Percentiles rank a stretch among this genome's conserved stretches.
Evolutionary conservation across 805 yeast species (phyloP).

Genomic region (Wickerhamomyces silvicola): DNA sequence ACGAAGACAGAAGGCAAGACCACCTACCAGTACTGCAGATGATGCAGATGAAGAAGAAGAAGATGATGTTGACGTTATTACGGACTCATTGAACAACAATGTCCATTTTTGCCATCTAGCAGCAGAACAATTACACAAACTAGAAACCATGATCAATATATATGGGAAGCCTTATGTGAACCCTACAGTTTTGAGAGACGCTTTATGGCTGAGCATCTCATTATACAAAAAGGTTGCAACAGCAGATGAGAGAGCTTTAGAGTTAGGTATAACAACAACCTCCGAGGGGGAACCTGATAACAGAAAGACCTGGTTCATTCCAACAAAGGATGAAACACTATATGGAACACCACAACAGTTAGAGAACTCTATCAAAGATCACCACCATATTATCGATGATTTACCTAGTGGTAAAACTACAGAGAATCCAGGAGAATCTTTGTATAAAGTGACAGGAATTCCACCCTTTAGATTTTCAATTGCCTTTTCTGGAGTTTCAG

Average conservation of each 20-base stretch:
- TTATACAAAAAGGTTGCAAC: conserved; percentile 34
- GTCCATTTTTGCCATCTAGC: conserved; percentile 44
- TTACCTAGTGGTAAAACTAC: conserved; percentile 16
- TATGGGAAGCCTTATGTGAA: conserved; percentile 33
- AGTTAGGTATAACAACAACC: conserved; percentile 23
- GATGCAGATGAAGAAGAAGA: conserved; percentile 10
- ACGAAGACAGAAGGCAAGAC: conserved; percentile 21
- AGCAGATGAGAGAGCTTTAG: conserved; percentile 19
- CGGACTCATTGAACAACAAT: conserved; percentile 31
- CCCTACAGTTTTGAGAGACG: conserved; percentile 34
- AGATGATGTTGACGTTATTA: conserved; percentile 18
- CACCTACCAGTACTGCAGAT: background rate
- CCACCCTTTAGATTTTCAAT: conserved; percentile 53
- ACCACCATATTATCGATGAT: conserved; percentile 15
- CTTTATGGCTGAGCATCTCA: conserved; percentile 43
- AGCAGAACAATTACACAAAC: conserved; percentile 38
- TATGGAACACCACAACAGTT: conserved; percentile 37
- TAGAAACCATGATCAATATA: conserved; percentile 33
- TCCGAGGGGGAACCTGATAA: conserved; percentile 25
- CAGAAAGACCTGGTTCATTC: conserved; percentile 33
- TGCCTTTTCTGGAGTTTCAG: conserved; percentile 42
- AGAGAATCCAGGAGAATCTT: conserved; percentile 8
- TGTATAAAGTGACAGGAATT: conserved; percentile 33
- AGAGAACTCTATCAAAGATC: conserved; percentile 22
- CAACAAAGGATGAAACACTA: conserved; percentile 41